Base-by-base conservation (phyloP, 2,329 filamentous ascomycete genomes). In the Cladophialophora immunda region DNA sequence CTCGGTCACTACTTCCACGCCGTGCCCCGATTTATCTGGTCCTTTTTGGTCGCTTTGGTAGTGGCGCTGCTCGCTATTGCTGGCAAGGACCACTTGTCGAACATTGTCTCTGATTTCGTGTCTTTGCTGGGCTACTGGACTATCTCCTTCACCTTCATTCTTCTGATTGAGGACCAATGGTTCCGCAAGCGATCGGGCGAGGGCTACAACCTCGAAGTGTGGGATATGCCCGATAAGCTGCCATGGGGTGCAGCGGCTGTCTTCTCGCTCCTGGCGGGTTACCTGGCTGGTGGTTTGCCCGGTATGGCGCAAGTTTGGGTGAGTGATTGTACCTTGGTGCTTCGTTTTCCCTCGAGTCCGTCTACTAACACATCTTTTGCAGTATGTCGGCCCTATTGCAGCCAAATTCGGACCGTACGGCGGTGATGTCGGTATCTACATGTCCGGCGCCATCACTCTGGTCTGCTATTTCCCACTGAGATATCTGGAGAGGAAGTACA, bases 221-320 rank as follows among this genome's bases (percentile, higher is more conserved):
- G 82, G 82, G 82, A 84, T 59, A 76, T 81, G 50, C 80, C 79
- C 0, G 71, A 68, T n/a, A 74, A 76, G 34, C 72, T 84, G 45
- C 82, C 82, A 0, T 63, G 78, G 6, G 82, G 82, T 25, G 30
- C 70, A 19, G 71, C 72, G 8, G 72, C 72, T 5, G 61, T 70
- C 47, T 61, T 68, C 27, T 60, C 72, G 6, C 58, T 73, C 17
- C 59, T 70, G 30, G 57, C 71, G 8, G 71, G 68, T 25, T 73
- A 73, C 65, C 79, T 90, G 41, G 83, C 83, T 22, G 90, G 90
- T n/a, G 89, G 90, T 73, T 82, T 91, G 1, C 80, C 86, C 3
- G 90, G 90, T 6, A 92, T 92, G 89, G 85, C 85, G 32, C 90
- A 93, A 77, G 77, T 81, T 0, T 92, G 90, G 89, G 66, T 68